Conservation (phyloP, 768 basidiomycete genomes). For the Phlebiopsis flavidoalba region DNA sequence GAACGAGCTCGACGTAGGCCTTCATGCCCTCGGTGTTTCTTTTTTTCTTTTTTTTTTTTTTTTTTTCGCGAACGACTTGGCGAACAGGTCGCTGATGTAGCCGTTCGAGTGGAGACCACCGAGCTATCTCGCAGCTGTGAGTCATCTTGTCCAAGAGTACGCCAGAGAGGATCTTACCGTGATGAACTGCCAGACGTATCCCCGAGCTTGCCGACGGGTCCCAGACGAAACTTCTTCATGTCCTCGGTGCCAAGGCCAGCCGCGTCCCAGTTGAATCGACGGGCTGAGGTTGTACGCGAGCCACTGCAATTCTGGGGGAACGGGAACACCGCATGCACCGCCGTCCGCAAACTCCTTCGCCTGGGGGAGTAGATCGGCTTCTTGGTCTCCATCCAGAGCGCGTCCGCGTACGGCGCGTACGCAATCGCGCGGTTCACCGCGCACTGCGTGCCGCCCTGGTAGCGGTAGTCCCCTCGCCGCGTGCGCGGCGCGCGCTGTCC, state of each 20-base stretch:
- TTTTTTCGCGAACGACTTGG: conserved; percentile 76
- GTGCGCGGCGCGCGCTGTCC: conserved; percentile 92
- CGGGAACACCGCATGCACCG: conserved; percentile 75
- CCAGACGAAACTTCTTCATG: conserved; percentile 90
- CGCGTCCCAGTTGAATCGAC: conserved; percentile 91
- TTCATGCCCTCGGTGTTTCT: conserved; percentile 98
- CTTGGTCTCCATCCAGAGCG: conserved; percentile 97
- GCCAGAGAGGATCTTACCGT: conserved; percentile 54
- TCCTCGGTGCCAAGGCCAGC: conserved; percentile 83
- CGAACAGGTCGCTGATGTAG: conserved; percentile 93
- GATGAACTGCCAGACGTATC: conserved; percentile 99
- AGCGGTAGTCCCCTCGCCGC: conserved; percentile 94
- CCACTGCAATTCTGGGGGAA: conserved; percentile 92
- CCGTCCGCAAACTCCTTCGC: conserved; percentile 90
- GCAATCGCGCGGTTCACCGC: conserved; percentile 89
- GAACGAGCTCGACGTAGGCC: conserved; percentile 94
- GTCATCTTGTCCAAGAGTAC: background rate
- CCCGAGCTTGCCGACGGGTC: conserved; percentile 89
- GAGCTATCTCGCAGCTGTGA: conserved; percentile 51
- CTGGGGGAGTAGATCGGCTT: conserved; percentile 86
- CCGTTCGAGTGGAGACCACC: conserved; percentile 97
- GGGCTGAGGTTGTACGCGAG: conserved; percentile 94
- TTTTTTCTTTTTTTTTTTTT: no score
- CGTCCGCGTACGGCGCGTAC: conserved; percentile 90
- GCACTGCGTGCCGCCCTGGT: conserved; percentile 94